Evolutionary conservation across 2,329 filamentous ascomycete species (phyloP), one percentile per base, ranked within the genome.

Genomic region (Sporothrix curviconia): DNA sequence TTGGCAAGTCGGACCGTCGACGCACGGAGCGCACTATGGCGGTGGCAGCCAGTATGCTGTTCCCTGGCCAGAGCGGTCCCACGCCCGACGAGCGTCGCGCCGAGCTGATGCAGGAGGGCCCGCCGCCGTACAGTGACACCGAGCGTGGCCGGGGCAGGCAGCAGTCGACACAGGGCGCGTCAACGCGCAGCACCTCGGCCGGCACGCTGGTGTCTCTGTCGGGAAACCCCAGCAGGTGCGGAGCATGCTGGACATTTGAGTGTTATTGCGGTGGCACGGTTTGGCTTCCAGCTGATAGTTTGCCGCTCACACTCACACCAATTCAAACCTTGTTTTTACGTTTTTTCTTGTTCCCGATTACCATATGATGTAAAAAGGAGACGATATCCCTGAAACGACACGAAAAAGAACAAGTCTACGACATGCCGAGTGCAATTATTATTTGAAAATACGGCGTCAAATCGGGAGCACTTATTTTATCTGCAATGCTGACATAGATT

Each of bases 171-270:
- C 69, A 28, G 15, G 65, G 63, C 4, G 68, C 68, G 3, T 69
- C 66, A 11, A 71, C 70, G 30, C 71, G 78, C 46, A 77, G 74
- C 54, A 68, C 71, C 42, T 81, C 78, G 61, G 70, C 72, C 1
- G 72, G 68, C 46, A 79, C 79, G 36, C 70, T 69, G n/a, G 67
- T 72, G 46, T 81, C 78, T 5, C 68, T 77, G 12, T 71, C 66
- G 7, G 71, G 67, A n/a, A 75, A 74, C 55, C 78, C n/a, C 78
- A 81, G 65, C 75, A 80, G 64, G 69, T 83, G 6, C 73, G 71
- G 64, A 83, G 81, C 65, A 84, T 84, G 81, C 62, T 84, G 63
- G 81, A 84, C 63, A 65, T 83, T 14, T 83, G 68, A 66, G 9
- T 40, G 40, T n/a, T n/a, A n/a, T n/a, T n/a, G n/a, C n/a, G n/a